A percentile compares a stretch with the other conserved stretches of the same genome.
phyloP scores from a whole-genome alignment of 106 monocot genomes.

The Posidonia australis region DNA sequence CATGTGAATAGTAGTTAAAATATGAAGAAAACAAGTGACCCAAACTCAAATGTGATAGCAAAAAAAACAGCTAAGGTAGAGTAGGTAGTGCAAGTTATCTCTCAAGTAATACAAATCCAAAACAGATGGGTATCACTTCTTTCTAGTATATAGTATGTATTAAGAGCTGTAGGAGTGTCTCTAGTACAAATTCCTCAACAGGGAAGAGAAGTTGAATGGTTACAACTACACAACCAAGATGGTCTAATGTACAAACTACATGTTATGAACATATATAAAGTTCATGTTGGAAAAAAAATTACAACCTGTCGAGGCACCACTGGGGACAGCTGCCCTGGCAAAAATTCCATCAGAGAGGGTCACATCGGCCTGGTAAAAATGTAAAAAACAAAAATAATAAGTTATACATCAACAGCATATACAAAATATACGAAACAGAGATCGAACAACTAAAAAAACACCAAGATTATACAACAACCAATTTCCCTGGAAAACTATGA shows the following conservation, averaged over 20 bases:
- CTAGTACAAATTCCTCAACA: too few relatives aligned
- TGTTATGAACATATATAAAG: not conserved
- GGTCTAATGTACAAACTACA: not conserved
- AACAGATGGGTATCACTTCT: too few relatives aligned
- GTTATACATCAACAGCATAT: not conserved
- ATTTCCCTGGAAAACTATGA: too few relatives aligned
- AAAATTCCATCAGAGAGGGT: slow-evolving; percentile 31
- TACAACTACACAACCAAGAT: not conserved
- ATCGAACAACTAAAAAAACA: not conserved
- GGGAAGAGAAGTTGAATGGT: too few relatives aligned
- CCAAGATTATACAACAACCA: too few relatives aligned
- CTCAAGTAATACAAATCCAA: not conserved
- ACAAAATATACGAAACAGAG: not conserved
- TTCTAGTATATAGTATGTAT: too few relatives aligned
- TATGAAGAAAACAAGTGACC: not conserved
- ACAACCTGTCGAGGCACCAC: slow-evolving; percentile 94
- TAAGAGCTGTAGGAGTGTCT: too few relatives aligned
- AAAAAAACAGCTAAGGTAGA: not conserved
- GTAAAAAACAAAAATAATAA: not conserved
- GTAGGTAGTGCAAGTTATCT: not conserved
- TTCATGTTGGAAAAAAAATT: not conserved
- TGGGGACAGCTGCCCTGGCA: slow-evolving; percentile 76
- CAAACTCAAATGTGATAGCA: not conserved
- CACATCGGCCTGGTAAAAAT: slow-evolving; percentile 44
- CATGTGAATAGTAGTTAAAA: not conserved